Evolutionary conservation across 768 basidiomycete genomes (phyloP).

Genomic region (Lepiota brunneoincarnata): DNA sequence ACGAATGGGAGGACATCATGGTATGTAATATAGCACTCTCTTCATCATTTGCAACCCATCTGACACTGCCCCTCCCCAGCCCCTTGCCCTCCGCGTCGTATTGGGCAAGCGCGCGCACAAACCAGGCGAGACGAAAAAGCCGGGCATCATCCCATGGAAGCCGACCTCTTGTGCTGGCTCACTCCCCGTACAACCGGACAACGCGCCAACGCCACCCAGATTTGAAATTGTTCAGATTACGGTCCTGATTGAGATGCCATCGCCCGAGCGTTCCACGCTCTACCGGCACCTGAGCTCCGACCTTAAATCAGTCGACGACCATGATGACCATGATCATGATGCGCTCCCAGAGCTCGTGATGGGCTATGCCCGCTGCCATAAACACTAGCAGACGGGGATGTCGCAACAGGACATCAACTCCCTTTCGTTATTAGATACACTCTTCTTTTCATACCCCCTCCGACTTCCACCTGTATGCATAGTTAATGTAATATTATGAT

Average conservation of each 20-base stretch:
- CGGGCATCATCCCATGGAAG: constrained; percentile 4
- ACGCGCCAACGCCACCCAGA: constrained; percentile 2
- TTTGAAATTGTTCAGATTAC: constrained; percentile 48
- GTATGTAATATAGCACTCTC: constrained; percentile 27
- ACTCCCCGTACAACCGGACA: constrained; percentile 4
- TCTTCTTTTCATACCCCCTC: background rate
- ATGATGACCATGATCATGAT: constrained; percentile 27
- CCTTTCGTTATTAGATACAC: constrained; percentile 2
- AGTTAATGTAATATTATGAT: constrained; percentile 4
- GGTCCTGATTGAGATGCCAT: constrained; percentile 59
- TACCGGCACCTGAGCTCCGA: constrained; percentile 17
- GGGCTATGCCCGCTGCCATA: constrained; percentile 24
- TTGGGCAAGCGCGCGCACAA: background rate
- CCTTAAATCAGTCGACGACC: constrained; percentile 9
- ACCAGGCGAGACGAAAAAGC: background rate
- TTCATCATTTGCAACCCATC: background rate
- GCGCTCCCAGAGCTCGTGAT: constrained; percentile 47
- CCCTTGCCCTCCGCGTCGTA: constrained; percentile 3
- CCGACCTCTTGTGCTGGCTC: constrained; percentile 4
- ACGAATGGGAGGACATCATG: constrained; percentile 47
- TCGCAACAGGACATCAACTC: background rate
- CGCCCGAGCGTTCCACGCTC: constrained; percentile 21
- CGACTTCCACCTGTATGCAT: background rate
- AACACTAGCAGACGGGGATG: background rate
- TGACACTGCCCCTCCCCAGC: constrained; percentile 3